These are phyloP conservation scores for Oleoguttula mirabilis DNA, from an alignment of 495 filamentous ascomycete species.

Conservation along the genomic window DNA sequence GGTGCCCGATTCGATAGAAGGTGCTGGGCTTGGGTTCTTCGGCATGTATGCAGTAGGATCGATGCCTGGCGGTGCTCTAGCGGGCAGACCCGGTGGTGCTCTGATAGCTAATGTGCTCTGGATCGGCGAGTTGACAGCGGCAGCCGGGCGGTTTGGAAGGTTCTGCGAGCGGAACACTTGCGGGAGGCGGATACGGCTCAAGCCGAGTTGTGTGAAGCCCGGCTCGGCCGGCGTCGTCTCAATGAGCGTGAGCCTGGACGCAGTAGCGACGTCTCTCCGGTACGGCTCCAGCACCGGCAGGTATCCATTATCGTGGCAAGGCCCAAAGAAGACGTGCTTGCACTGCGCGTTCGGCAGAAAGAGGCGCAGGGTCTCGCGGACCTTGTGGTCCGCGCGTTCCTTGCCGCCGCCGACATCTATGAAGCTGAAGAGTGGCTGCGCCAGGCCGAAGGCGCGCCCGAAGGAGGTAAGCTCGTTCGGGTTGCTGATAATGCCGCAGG, in stretches of 20 bases:
- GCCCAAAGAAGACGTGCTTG: constrained; percentile 33
- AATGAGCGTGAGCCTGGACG: constrained; percentile 26
- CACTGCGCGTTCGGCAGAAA: constrained; percentile 31
- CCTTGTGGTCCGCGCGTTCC: constrained; percentile 31
- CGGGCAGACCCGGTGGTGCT: too few species aligned
- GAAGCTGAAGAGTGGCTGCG: constrained; percentile 31
- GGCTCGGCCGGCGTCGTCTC: constrained; percentile 22
- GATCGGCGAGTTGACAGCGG: background rate
- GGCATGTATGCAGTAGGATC: background rate
- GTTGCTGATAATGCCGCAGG: constrained; percentile 22
- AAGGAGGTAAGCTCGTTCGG: constrained; percentile 25
- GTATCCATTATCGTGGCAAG: constrained; percentile 32
- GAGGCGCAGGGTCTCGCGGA: constrained; percentile 30
- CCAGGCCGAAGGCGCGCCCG: constrained; percentile 27
- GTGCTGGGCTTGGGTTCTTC: constrained; percentile 11
- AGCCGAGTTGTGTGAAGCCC: constrained; percentile 25
- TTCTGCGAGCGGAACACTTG: constrained; percentile 20
- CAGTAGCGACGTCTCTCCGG: constrained; percentile 21
- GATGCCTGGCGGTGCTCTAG: background rate
- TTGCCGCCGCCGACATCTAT: constrained; percentile 32
- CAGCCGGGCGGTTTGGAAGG: constrained; percentile 11
- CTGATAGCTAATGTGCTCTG: background rate
- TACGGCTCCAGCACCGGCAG: constrained; percentile 29
- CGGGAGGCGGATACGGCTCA: constrained; percentile 21
- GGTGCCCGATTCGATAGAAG: constrained; percentile 9